These are phyloP conservation scores for Penicillium fuscoglaucum DNA, from an alignment of 2,329 filamentous ascomycete genomes.

Conservation along the genomic window DNA sequence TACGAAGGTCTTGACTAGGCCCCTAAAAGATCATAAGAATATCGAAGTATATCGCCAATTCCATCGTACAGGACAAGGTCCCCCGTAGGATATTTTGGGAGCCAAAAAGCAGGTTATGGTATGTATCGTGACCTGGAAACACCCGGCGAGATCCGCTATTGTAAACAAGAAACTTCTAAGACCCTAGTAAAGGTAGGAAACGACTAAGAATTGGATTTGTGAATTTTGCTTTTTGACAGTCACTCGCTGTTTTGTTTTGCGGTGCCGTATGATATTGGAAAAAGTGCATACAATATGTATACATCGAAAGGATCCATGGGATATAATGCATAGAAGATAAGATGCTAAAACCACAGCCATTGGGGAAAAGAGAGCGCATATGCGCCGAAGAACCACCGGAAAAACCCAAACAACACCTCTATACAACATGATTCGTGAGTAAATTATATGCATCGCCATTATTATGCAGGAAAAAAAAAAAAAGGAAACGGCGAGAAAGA, in stretches of 20 bases:
- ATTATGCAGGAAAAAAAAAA: slow-evolving; percentile 9
- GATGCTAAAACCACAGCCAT: background rate
- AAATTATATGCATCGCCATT: slow-evolving; percentile 19
- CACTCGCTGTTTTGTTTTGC: background rate
- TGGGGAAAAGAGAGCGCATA: background rate
- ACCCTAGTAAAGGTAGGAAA: background rate
- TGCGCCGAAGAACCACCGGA: background rate
- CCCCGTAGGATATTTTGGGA: too few species aligned
- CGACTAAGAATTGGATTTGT: background rate
- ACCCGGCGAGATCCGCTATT: background rate
- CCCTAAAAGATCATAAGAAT: too few species aligned
- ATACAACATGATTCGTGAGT: slow-evolving; percentile 24
- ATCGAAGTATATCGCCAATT: too few species aligned
- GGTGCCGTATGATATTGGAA: background rate
- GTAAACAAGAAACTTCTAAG: background rate
- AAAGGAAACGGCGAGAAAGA: background rate
- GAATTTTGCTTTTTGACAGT: background rate
- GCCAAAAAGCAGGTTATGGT: too few species aligned
- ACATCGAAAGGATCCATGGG: background rate
- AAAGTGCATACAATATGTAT: background rate
- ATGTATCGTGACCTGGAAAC: background rate
- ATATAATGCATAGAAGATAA: slow-evolving; percentile 4
- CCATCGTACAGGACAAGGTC: too few species aligned
- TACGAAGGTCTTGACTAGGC: too few species aligned
- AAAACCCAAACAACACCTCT: slow-evolving; percentile 20